phyloP scores from a whole-genome alignment of 345 rosid genomes.

The Dipteronia dyeriana region DNA sequence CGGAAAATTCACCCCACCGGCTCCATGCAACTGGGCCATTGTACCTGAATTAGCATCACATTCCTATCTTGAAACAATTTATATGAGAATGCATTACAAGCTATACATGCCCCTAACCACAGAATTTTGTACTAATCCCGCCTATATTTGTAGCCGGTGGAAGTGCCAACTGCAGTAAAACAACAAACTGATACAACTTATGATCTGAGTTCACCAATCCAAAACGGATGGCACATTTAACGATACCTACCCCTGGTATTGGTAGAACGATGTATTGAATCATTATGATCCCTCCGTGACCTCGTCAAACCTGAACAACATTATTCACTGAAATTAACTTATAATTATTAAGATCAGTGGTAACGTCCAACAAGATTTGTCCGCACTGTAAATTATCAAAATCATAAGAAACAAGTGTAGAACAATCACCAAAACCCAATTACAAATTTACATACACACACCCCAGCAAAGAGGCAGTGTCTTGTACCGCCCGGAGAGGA shows the following conservation, averaged over 20 bases:
- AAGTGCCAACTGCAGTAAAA: slow-evolving; percentile 46
- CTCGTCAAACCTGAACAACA: slow-evolving; percentile 41
- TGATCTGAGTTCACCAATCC: slow-evolving; percentile 44
- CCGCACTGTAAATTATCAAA: background rate
- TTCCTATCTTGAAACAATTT: too few relatives aligned
- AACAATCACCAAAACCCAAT: too few relatives aligned
- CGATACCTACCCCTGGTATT: slow-evolving; percentile 46
- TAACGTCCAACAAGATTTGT: slow-evolving; percentile 46
- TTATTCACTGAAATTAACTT: too few relatives aligned
- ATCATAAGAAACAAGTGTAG: too few relatives aligned
- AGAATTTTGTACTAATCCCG: background rate
- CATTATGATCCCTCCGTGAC: slow-evolving; percentile 40
- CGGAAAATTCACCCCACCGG: too few relatives aligned
- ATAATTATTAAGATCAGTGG: too few relatives aligned
- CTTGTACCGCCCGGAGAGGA: too few relatives aligned
- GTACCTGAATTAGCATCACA: too few relatives aligned
- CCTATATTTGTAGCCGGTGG: slow-evolving; percentile 57
- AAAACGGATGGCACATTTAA: slow-evolving; percentile 38
- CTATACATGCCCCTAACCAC: too few relatives aligned
- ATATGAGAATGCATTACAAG: too few relatives aligned
- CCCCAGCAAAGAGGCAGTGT: slow-evolving; percentile 35
- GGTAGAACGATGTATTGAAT: slow-evolving; percentile 55
- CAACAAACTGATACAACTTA: slow-evolving; percentile 48
- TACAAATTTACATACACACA: background rate
- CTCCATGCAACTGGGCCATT: too few relatives aligned